Percentiles rank a stretch among this genome's conserved stretches.
phyloP scores from a whole-genome alignment of 371 early-diverging fungal species.

The Actinomucor elegans region DNA sequence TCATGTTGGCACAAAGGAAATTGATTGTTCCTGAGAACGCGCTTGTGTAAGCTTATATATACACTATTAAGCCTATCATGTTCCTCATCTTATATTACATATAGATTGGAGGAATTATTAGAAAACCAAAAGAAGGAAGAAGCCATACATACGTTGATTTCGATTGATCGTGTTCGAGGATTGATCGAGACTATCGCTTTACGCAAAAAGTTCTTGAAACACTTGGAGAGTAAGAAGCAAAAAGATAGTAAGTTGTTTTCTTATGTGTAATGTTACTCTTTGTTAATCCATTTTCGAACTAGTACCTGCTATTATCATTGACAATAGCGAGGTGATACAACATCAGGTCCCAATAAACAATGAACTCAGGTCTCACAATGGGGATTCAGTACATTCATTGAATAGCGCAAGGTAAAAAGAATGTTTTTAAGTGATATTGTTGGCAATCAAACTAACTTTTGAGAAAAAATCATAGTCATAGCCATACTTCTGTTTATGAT shows the following conservation, averaged over 20 bases:
- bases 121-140: conserved; percentile 46
- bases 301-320: conserved; percentile 37
- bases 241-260: conserved; percentile 1
- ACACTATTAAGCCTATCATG: neutral
- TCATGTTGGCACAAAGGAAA: conserved; percentile 59
- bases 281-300: no score
- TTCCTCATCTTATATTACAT: no score
- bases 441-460: no score
- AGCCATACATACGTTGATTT: conserved; percentile 40
- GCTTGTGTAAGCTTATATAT: conserved; percentile 36
- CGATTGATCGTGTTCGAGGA: conserved; percentile 48
- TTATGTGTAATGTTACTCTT: neutral
- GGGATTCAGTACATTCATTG: neutral
- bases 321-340: conserved; percentile 14
- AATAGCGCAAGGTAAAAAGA: neutral
- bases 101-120: conserved; percentile 44
- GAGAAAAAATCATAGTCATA: neutral
- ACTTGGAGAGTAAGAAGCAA: conserved; percentile 28
- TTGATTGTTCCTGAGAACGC: conserved; percentile 56
- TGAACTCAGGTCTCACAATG: conserved; percentile 1
- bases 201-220: conserved; percentile 43
- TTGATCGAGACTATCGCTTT: conserved; percentile 46
- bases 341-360: neutral
- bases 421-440: neutral
- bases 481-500: conserved; percentile 8